These are phyloP conservation scores for Mycena maculata DNA, from an alignment of 768 basidiomycete species.

Conservation along the genomic window DNA sequence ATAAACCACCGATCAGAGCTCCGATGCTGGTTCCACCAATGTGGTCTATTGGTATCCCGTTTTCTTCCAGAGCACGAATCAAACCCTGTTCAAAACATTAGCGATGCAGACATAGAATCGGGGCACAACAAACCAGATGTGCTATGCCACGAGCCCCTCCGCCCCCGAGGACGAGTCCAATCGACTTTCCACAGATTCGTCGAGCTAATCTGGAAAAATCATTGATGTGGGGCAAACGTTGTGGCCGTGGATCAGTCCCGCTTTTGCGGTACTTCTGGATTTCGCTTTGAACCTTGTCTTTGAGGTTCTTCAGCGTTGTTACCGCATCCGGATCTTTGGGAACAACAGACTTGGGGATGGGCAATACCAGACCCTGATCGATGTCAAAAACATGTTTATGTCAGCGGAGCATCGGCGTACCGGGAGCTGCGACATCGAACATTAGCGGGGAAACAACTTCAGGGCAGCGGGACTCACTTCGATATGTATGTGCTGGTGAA, in stretches of 20 bases:
- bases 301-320: constrained; percentile 89
- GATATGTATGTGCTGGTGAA: constrained; percentile 95
- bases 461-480: no score
- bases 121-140: constrained; percentile 49
- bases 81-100: constrained; percentile 73
- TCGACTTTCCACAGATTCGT: constrained; percentile 90
- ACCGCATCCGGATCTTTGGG: constrained; percentile 90
- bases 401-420: constrained; percentile 51
- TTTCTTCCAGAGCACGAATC: constrained; percentile 91
- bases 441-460: no score
- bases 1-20: constrained; percentile 91
- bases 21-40: constrained; percentile 94
- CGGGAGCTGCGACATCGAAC: no score
- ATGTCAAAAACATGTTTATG: constrained; percentile 19
- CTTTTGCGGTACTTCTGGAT: constrained; percentile 88
- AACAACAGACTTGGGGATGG: constrained; percentile 67
- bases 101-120: constrained; percentile 6
- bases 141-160: constrained; percentile 90
- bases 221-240: constrained; percentile 83
- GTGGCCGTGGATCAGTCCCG: constrained; percentile 70
- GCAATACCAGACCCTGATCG: constrained; percentile 75
- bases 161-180: constrained; percentile 95
- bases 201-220: constrained; percentile 95
- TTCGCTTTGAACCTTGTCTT: constrained; percentile 89
- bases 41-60: constrained; percentile 93